Conservation (phyloP, 129 eudicot species). For the Glebionis coronaria region DNA sequence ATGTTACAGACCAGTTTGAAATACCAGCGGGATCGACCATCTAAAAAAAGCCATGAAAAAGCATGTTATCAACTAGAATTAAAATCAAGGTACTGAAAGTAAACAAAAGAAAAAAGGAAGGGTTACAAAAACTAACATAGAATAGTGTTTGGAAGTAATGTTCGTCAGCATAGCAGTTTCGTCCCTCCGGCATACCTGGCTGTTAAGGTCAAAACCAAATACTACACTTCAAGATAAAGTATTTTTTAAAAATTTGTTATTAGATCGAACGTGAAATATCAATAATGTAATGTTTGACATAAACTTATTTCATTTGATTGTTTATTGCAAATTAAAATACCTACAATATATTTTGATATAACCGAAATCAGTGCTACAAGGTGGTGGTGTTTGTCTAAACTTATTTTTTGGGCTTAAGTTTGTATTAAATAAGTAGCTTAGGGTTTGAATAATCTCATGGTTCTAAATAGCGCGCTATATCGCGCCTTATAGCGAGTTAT, state of each 20-base stretch:
- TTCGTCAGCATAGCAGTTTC: conserved; percentile 74
- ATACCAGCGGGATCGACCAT: conserved; percentile 80
- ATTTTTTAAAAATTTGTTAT: not conserved
- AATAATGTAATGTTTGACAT: too few species aligned
- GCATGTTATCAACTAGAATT: conserved; percentile 12
- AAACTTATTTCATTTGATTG: too few species aligned
- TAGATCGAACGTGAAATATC: not conserved
- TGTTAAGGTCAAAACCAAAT: conserved; percentile 26
- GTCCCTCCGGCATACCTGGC: conserved; percentile 66
- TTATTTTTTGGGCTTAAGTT: too few species aligned
- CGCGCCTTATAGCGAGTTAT: too few species aligned
- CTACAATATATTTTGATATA: too few species aligned
- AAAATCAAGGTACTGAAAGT: not conserved
- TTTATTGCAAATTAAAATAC: too few species aligned
- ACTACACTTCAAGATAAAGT: not conserved
- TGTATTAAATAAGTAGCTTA: too few species aligned
- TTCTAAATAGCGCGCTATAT: too few species aligned
- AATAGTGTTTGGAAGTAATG: conserved; percentile 72
- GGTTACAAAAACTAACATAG: conserved; percentile 34
- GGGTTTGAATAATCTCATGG: too few species aligned
- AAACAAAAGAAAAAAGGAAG: not conserved
- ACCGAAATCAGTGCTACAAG: not conserved
- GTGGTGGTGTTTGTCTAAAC: too few species aligned
- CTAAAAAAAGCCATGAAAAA: conserved; percentile 30
- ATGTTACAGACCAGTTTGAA: conserved; percentile 81